Base-by-base conservation (phyloP, 2,329 filamentous ascomycete species). In the Penicillium fuscoglaucum region DNA sequence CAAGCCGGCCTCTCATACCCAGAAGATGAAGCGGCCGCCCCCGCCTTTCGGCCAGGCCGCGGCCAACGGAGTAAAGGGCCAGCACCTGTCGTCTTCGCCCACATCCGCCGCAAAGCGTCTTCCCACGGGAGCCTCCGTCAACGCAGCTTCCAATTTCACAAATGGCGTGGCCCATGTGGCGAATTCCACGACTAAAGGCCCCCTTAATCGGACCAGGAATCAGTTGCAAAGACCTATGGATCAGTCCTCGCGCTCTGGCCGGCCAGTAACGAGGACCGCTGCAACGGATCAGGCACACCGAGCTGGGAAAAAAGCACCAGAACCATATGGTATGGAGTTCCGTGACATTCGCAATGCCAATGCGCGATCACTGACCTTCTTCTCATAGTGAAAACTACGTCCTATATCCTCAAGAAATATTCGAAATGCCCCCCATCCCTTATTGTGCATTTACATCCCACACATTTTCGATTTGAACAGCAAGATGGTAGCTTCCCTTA, bases 401-500 rank as follows among this genome's bases (percentile, higher is more conserved):
- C 83, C 15, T 90, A 95, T 68, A 91, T 98, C 48, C 81, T 98
- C n/a, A 87, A 85, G 67, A 96, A 93, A 76, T 92, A 89, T 75
- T 82, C 80, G 41, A 86, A 83, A 69, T 82, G 82, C 51, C 85
- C 88, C 9, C 93, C 95, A 0, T 98, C 93, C 4, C 80, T 99
- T 26, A 86, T 93, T 51, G 81, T 99, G 26, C 93, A 97, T 73
- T 80, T 99, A 33, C 88, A 97, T 71, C 83, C 87, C 10, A 91
- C 85, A 5, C 89, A 96, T 76, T 98, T 96, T 72, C 87, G 90
- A 58, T 96, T 99, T 77, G 93, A 98, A 67, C 87, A 92, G 68
- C 93, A 97, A 75, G 92, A 96, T 74, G 90, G 93, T 70, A 93
- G 90, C 71, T 97, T 96, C 68, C 84, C 86, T 6, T 98, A 98